These are phyloP conservation scores for Hyaloscypha finlandica DNA, from an alignment of 495 filamentous ascomycete genomes.

Conservation along the genomic window DNA sequence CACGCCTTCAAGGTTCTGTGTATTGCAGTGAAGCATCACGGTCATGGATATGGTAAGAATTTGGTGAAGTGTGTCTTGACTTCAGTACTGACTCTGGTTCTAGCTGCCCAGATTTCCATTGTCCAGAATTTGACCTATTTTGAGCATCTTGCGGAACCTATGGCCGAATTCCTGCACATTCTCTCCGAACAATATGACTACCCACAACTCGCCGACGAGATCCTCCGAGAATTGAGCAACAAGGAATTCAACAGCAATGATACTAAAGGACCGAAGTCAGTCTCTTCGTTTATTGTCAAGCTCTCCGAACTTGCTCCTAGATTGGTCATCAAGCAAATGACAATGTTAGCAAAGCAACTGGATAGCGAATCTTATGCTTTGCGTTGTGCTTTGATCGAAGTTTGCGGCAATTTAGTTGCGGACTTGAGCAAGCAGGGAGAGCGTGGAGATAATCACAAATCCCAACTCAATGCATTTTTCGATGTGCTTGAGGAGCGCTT, in stretches of 20 bases:
- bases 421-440: conserved; percentile 92
- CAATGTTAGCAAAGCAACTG: conserved; percentile 84
- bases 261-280: conserved; percentile 90
- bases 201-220: conserved; percentile 91
- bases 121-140: conserved; percentile 98
- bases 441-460: conserved; percentile 84
- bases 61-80: background rate
- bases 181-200: conserved; percentile 97
- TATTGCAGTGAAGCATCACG: conserved; percentile 96
- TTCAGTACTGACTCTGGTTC: conserved; percentile 10
- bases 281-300: conserved; percentile 93
- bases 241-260: conserved; percentile 99
- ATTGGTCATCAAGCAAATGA: conserved; percentile 96
- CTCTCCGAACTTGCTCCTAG: conserved; percentile 94
- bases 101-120: conserved; percentile 96
- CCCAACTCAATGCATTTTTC: conserved; percentile 93
- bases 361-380: conserved; percentile 97
- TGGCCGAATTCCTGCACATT: conserved; percentile 98
- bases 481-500: conserved; percentile 96
- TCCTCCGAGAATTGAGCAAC: conserved; percentile 89
- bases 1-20: conserved; percentile 96
- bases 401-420: conserved; percentile 95
- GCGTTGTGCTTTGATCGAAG: conserved; percentile 90
- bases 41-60: conserved; percentile 85
- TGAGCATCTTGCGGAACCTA: conserved; percentile 95